phyloP scores from a whole-genome alignment of 2,329 filamentous ascomycete species.

The Didymella sp. region DNA sequence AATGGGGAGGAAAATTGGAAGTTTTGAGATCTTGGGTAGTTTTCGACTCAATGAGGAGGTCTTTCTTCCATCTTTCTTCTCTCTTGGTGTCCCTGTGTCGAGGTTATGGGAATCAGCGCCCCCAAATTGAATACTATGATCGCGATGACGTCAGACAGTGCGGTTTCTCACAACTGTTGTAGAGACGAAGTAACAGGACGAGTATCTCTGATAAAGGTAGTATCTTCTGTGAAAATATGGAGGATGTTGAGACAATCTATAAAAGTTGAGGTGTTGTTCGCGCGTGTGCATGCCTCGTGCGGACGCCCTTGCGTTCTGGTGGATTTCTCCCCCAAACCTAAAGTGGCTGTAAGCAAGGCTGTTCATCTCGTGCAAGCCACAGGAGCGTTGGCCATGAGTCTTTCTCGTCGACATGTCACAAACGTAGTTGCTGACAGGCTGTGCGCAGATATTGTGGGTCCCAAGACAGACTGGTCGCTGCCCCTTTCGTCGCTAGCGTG shows the following conservation, averaged over 20 bases:
- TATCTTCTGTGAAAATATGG: no score
- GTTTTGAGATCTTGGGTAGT: slow-evolving; percentile 26
- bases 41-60: slow-evolving; percentile 12
- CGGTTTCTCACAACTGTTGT: no score
- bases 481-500: not conserved
- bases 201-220: no score
- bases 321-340: not conserved
- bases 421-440: not conserved
- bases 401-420: not conserved
- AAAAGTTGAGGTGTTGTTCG: not conserved
- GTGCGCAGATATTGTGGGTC: not conserved
- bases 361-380: not conserved
- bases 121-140: not conserved
- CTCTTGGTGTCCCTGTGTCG: not conserved
- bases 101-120: not conserved
- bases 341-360: no score
- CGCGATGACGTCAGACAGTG: not conserved
- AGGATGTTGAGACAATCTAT: not conserved
- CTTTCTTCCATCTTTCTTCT: slow-evolving; percentile 25
- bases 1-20: slow-evolving; percentile 2
- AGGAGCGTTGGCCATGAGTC: not conserved
- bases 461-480: not conserved
- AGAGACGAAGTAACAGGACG: no score
- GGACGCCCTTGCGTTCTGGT: not conserved
- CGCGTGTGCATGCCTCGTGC: not conserved